Conservation (phyloP, 371 early-diverging fungal species). For the Syncephalastrum monosporum region DNA sequence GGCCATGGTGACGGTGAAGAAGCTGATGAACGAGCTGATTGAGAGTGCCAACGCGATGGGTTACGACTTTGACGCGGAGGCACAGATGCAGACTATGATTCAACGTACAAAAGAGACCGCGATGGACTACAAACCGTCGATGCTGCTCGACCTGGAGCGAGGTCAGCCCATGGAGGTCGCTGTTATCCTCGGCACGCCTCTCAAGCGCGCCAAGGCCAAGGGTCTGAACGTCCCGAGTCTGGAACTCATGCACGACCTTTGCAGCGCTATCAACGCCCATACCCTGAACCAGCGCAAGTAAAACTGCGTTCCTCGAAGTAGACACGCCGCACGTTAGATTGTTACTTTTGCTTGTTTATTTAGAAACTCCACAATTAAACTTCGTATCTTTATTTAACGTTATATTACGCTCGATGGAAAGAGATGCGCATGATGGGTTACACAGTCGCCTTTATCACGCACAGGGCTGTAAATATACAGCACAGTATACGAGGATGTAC, state of each 20-base stretch:
- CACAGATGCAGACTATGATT: slow-evolving; percentile 48
- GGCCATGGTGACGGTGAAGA: slow-evolving; percentile 46
- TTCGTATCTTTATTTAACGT: no score
- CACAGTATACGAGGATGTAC: no score
- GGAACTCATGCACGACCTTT: slow-evolving; percentile 38
- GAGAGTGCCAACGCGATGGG: slow-evolving; percentile 51
- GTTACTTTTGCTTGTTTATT: no score
- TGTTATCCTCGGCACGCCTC: slow-evolving; percentile 63
- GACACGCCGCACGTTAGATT: no score
- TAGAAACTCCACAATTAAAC: no score
- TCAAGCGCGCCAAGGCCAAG: slow-evolving; percentile 54
- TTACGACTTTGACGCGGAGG: slow-evolving; percentile 44
- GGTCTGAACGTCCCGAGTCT: slow-evolving; percentile 44
- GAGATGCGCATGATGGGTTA: no score
- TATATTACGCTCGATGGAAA: no score
- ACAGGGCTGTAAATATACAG: no score
- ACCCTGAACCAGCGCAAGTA: no score
- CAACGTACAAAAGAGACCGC: slow-evolving; percentile 45
- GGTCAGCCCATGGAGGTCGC: slow-evolving; percentile 65
- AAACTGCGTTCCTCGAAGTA: no score
- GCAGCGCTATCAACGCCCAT: slow-evolving; percentile 16
- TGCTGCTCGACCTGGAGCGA: slow-evolving; percentile 56
- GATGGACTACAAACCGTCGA: slow-evolving; percentile 43
- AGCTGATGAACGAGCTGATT: slow-evolving; percentile 67
- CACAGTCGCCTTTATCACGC: no score